Base-by-base conservation (phyloP, 257 asterid species). In the Capsicum rhomboideum region DNA sequence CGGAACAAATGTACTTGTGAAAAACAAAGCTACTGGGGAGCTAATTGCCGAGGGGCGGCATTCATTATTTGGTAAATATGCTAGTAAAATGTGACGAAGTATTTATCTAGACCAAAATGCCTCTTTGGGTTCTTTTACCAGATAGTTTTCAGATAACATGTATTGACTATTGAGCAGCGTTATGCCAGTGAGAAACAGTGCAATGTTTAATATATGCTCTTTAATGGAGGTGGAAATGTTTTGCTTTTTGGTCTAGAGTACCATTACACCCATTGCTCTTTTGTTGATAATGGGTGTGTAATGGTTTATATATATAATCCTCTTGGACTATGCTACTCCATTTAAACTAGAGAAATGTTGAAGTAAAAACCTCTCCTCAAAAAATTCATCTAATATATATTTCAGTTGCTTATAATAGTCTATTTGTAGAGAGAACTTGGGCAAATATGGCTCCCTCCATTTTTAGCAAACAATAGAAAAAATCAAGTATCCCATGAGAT, bases 1-100 rank as follows among this genome's bases (percentile, higher is more conserved):
- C 37, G 96, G 95, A 69, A 90, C 98, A 9, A 84, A 61, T 64
- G 93, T 94, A 31, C 85, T 89, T 50, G 77, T 93, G 68, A 92
- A 90, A 59, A 93, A 94, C 88, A 93, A 92, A 89, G 71, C 90
- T 34, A 93, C 93, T 3, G 97, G 97, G 20, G 97, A 92, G 63
- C 88, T 91, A 23, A 90, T 94, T 84, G 97, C 97, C 83, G 94
- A 94, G 85, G 98, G 98, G 75, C 85, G 96, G 55, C 97, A 93
- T 85, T 92, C 97, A 13, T 85, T 94, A 82, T 94, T 90, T 78
- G 90, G 90, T 68, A 90, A 68, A 88, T 88, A 86, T 85, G 86
- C 90, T 83, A 93, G 95, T 92, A 94, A 91, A 87, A 89, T 94
- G 91, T 94, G 89, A 91, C 37, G 86, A 0, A 26, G 10, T 49